Percentiles rank a stretch among this genome's conserved stretches.
These are phyloP conservation scores for Beauveria pseudobassiana DNA, from an alignment of 2,329 filamentous ascomycete genomes.

Conservation along the genomic window DNA sequence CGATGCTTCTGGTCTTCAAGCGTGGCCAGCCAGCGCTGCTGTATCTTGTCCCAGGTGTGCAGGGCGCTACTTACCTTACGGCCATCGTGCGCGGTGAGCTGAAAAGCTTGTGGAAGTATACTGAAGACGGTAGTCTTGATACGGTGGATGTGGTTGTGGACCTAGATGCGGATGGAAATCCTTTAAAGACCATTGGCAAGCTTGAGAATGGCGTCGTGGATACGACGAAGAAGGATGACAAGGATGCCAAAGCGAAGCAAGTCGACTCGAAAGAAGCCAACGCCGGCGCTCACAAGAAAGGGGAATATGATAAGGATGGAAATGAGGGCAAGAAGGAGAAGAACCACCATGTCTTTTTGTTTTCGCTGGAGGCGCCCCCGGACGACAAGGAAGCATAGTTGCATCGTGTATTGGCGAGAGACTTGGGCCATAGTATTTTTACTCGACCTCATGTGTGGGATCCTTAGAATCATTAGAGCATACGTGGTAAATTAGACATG, in stretches of 20 bases:
- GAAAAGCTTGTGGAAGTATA: slow-evolving; percentile 71
- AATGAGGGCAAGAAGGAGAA: slow-evolving; percentile 15
- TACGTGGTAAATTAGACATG: neutral
- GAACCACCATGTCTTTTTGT: slow-evolving; percentile 23
- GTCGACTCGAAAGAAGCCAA: neutral
- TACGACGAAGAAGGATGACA: slow-evolving; percentile 23
- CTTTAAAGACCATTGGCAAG: slow-evolving; percentile 32
- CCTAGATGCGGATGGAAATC: slow-evolving; percentile 40
- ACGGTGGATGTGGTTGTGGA: slow-evolving; percentile 48
- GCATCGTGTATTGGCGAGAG: no score
- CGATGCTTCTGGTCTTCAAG: slow-evolving; percentile 68
- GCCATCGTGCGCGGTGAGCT: slow-evolving; percentile 66
- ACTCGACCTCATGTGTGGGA: neutral
- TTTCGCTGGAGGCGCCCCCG: slow-evolving; percentile 26
- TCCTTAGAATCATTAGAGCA: neutral
- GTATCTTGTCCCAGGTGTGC: slow-evolving; percentile 83
- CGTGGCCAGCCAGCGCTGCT: slow-evolving; percentile 86
- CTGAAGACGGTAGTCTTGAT: slow-evolving; percentile 59
- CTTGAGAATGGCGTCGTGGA: slow-evolving; percentile 31
- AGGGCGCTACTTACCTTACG: slow-evolving; percentile 67
- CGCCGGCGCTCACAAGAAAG: slow-evolving; percentile 9
- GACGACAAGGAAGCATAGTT: neutral
- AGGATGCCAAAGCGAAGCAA: slow-evolving; percentile 14
- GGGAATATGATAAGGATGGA: slow-evolving; percentile 13
- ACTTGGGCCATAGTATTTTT: no score